phyloP scores from a whole-genome alignment of 768 basidiomycete species.

The Cyclocybe cylindracea region DNA sequence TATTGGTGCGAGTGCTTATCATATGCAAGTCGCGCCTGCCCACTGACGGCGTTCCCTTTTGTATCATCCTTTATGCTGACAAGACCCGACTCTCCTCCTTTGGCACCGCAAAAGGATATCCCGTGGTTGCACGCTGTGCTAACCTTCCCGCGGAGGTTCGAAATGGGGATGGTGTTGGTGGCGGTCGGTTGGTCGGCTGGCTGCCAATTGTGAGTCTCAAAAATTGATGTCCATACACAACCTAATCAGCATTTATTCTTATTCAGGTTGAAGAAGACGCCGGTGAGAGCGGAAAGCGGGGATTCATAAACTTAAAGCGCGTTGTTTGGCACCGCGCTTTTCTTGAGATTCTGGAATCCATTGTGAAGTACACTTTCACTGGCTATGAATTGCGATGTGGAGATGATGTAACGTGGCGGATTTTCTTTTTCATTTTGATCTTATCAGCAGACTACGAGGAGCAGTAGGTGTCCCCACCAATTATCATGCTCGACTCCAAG shows the following conservation, averaged over 20 bases:
- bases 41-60: conserved; percentile 23
- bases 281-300: conserved; percentile 26
- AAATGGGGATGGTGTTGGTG: conserved; percentile 34
- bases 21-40: conserved; percentile 18
- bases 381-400: conserved; percentile 27
- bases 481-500: background rate
- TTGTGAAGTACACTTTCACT: conserved; percentile 14
- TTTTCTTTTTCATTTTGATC: conserved; percentile 35
- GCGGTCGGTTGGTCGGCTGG: conserved; percentile 37
- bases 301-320: conserved; percentile 31
- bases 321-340: conserved; percentile 38
- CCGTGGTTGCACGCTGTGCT: conserved; percentile 31
- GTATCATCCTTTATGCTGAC: conserved; percentile 41
- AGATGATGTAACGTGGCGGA: conserved; percentile 17
- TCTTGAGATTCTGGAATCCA: conserved; percentile 23
- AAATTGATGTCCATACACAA: background rate
- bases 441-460: conserved; percentile 43
- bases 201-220: conserved; percentile 33
- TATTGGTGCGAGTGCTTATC: conserved; percentile 2
- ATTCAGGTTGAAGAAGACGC: conserved; percentile 32
- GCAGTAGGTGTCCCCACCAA: conserved; percentile 28
- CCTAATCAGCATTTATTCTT: background rate
- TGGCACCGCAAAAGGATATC: conserved; percentile 38
- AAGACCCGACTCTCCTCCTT: conserved; percentile 39
- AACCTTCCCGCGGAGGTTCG: conserved; percentile 31